Evolutionary conservation across 306 rosid species (phyloP).

Genomic region (Clitoria ternatea): DNA sequence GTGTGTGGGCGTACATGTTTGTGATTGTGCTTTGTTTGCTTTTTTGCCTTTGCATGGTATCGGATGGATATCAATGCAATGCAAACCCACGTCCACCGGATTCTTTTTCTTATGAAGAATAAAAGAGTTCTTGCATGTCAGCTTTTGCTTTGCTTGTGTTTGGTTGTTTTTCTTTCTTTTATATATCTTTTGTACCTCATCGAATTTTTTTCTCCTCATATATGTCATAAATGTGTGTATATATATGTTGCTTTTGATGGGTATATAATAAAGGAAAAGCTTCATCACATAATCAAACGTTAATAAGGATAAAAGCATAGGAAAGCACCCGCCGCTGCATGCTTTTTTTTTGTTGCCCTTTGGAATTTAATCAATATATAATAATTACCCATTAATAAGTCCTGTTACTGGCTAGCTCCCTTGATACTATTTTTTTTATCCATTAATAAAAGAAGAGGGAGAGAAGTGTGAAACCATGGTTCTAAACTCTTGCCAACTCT

Average conservation of each 20-base stretch:
- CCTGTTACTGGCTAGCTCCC: too few relatives aligned
- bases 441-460: too few relatives aligned
- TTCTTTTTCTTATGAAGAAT: slow-evolving; percentile 34
- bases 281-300: slow-evolving; percentile 25
- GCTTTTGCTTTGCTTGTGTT: slow-evolving; percentile 48
- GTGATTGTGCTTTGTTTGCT: slow-evolving; percentile 20
- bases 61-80: slow-evolving; percentile 24
- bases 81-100: slow-evolving; percentile 34
- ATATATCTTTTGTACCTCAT: slow-evolving; percentile 15
- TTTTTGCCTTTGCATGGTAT: slow-evolving; percentile 48
- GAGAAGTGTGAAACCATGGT: too few relatives aligned
- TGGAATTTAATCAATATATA: slow-evolving; percentile 7
- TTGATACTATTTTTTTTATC: too few relatives aligned
- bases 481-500: too few relatives aligned
- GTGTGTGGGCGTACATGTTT: slow-evolving; percentile 12
- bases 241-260: slow-evolving; percentile 26
- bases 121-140: slow-evolving; percentile 39
- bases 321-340: slow-evolving; percentile 19
- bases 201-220: slow-evolving; percentile 18
- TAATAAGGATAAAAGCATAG: slow-evolving; percentile 22
- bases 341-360: slow-evolving; percentile 26
- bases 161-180: slow-evolving; percentile 29
- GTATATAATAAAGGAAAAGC: slow-evolving; percentile 32
- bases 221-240: too few relatives aligned
- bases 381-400: not conserved